phyloP scores from a whole-genome alignment of 192 early-diverging fungal genomes.

The Spinellus fusiger region DNA sequence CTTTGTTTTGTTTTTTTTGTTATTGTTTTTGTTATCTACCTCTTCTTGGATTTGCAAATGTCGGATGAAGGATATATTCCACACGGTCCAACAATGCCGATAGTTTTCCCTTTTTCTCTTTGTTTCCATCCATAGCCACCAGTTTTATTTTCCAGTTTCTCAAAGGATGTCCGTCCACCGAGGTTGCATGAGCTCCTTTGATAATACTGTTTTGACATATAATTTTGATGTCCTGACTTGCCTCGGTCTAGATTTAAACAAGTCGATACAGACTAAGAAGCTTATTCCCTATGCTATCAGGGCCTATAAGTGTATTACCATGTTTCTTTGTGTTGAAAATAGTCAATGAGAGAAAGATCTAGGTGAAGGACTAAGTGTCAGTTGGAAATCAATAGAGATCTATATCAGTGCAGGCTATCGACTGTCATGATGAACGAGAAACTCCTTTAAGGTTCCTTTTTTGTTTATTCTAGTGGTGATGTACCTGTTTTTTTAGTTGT shows the following conservation, averaged over 20 bases:
- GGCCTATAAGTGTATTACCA: too few species aligned
- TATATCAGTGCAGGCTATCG: too few species aligned
- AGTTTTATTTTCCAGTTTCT: constrained; percentile 43
- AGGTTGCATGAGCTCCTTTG: background rate
- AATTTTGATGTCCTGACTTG: constrained; percentile 18
- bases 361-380: too few species aligned
- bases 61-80: constrained; percentile 46
- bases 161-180: constrained; percentile 30
- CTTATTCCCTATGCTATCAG: too few species aligned
- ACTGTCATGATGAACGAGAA: too few species aligned
- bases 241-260: constrained; percentile 7
- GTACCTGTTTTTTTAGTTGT: too few species aligned
- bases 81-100: constrained; percentile 33
- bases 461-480: too few species aligned
- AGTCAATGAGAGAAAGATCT: too few species aligned
- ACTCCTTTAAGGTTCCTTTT: too few species aligned
- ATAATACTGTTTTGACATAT: constrained; percentile 13
- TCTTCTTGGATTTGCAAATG: constrained; percentile 38
- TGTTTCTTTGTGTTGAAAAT: too few species aligned
- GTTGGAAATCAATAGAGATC: too few species aligned
- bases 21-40: constrained; percentile 26
- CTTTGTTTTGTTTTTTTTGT: background rate
- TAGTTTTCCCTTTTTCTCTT: constrained; percentile 34
- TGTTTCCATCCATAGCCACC: constrained; percentile 33
- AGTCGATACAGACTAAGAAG: too few species aligned